Conservation (phyloP, 768 basidiomycete species). For the Mycena alexandri region DNA sequence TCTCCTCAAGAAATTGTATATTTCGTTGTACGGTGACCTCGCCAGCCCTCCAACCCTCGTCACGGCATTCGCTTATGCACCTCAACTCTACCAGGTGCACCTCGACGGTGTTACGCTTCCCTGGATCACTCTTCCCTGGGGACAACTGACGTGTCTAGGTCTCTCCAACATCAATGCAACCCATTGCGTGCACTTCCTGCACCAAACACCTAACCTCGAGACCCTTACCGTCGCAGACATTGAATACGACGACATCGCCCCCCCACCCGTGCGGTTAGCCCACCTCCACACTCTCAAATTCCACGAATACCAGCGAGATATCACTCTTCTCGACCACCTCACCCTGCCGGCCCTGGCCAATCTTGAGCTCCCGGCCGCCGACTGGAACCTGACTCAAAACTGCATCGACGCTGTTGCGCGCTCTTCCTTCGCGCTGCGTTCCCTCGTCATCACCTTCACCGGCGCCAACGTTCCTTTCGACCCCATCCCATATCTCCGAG, state of each 20-base stretch:
- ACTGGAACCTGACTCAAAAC: neutral
- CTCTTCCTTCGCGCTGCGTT: too few relatives aligned
- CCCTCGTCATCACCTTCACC: too few relatives aligned
- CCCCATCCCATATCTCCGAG: too few relatives aligned
- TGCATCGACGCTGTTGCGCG: too few relatives aligned
- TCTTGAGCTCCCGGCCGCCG: neutral
- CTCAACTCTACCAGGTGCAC: neutral
- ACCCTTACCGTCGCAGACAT: neutral
- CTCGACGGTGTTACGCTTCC: neutral
- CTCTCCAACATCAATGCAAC: neutral
- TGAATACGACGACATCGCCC: neutral
- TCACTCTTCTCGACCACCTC: neutral
- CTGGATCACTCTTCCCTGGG: neutral
- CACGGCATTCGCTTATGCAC: constrained; percentile 4
- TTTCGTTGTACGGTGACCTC: neutral
- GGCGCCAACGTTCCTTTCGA: too few relatives aligned
- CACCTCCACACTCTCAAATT: constrained; percentile 6
- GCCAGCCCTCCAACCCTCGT: neutral
- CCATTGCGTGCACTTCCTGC: neutral
- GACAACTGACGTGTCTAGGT: neutral
- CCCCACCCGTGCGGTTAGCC: neutral
- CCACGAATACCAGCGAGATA: too few relatives aligned
- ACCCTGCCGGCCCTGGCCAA: constrained; percentile 4
- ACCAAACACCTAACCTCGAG: neutral
- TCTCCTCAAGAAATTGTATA: neutral